Conservation (phyloP, 768 basidiomycete species). For the Scleroderma bovista region DNA sequence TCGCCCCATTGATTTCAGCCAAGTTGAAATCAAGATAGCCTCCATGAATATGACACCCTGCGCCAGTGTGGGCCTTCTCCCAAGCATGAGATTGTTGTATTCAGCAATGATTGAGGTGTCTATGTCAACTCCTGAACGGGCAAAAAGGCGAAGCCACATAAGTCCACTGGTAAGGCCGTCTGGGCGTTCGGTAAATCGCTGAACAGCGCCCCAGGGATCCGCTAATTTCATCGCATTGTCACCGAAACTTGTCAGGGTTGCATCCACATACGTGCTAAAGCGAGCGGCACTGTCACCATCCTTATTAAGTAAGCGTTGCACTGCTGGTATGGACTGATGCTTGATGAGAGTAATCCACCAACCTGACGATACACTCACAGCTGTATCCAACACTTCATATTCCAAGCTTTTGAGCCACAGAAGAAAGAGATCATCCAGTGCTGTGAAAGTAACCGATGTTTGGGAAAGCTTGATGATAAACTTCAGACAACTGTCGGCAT, state of each 20-base stretch:
- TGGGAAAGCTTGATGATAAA: conserved; percentile 51
- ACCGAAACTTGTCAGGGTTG: conserved; percentile 25
- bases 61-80: conserved; percentile 35
- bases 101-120: conserved; percentile 46
- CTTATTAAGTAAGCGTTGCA: conserved; percentile 53
- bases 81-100: conserved; percentile 37
- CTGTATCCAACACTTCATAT: conserved; percentile 25
- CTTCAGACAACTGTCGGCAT: conserved; percentile 42
- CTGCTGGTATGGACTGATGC: conserved; percentile 43
- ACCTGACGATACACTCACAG: conserved; percentile 29
- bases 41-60: conserved; percentile 49
- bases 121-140: conserved; percentile 61
- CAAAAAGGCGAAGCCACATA: conserved; percentile 56
- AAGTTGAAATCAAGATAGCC: conserved; percentile 50
- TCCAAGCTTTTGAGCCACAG: conserved; percentile 52
- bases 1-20: conserved; percentile 54
- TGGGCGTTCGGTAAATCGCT: conserved; percentile 34
- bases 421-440: conserved; percentile 53
- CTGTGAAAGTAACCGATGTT: conserved; percentile 46
- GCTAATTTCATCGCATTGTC: conserved; percentile 23
- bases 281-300: conserved; percentile 43
- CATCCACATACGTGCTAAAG: conserved; percentile 32
- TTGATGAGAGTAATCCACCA: not conserved
- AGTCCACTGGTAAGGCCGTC: conserved; percentile 44
- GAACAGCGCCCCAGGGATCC: conserved; percentile 54